Evolutionary conservation across 192 early-diverging fungal species (phyloP), one percentile per base, ranked within the genome.

Genomic region (Pilobolus umbonatus): DNA sequence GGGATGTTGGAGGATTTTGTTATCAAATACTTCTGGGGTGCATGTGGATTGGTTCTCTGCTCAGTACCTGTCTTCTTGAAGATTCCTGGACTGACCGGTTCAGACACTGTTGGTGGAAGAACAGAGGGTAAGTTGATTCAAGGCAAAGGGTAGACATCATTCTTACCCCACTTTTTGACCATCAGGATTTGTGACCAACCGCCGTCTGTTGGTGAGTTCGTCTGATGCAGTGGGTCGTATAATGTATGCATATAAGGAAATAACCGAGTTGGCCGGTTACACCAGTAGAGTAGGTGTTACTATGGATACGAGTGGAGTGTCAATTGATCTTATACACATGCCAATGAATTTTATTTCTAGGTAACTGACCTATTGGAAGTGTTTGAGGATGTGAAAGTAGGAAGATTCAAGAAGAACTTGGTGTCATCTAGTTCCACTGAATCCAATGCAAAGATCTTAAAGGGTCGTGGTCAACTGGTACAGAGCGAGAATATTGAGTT

Each of bases 1-100:
- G 81, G 88, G 22, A 96, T 98, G 93, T 73, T 96, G 45, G 96
- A 98, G 71, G 95, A 97, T 73, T 97, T 96, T 78, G 80, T 97
- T 24, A 92, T 98, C 74, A 98, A 98, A 71, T 98, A 98, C 75
- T 90, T 93, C 55, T 98, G 95, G 95, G 91, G 93, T 60, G 94
- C 93, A 1, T 84, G 86, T 55, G 94, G 94, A 32, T 75, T 94
- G 49, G 72, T 87, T 9, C 76, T 96, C 14, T 95, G 92, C 61
- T 85, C 90, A 0, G 85, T 88, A 8, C 95, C 95, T 2, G 92
- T 93, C 12, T 96, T 96, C 57, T 79, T 76, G 60, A 75, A 69
- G 22, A 31, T 77, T 0, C 71, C 76, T 4, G 79, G 75, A 34
- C 45, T 62, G 31, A 68, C 60, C 40, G 67, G 60, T 9, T 63